Percentiles rank a stretch among this genome's conserved stretches.
phyloP scores from a whole-genome alignment of 129 eudicot species.

The Lactuca sativa region DNA sequence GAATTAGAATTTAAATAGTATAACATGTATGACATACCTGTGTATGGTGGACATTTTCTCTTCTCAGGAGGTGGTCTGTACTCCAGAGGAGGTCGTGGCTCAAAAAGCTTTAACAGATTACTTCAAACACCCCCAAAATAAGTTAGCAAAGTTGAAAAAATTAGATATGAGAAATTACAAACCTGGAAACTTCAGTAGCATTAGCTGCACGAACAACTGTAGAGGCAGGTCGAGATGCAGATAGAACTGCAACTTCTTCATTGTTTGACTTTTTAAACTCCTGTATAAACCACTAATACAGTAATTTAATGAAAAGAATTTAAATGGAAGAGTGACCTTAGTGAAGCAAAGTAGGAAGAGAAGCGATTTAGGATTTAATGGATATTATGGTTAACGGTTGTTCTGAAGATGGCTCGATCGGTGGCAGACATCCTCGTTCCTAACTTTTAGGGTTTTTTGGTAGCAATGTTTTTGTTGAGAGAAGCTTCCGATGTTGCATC shows the following conservation, averaged over 20 bases:
- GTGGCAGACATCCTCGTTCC: too few species aligned
- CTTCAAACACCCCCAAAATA: not conserved
- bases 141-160: not conserved
- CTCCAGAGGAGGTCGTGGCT: conserved; percentile 94
- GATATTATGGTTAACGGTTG: too few species aligned
- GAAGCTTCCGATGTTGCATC: too few species aligned
- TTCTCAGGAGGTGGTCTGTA: conserved; percentile 95
- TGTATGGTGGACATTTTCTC: conserved; percentile 89
- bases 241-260: conserved; percentile 82
- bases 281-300: conserved; percentile 31
- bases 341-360: too few species aligned
- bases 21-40: conserved; percentile 47
- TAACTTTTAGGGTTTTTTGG: too few species aligned
- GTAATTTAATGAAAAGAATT: too few species aligned
- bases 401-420: too few species aligned
- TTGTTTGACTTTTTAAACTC: conserved; percentile 64
- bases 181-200: conserved; percentile 82
- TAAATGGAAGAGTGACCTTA: too few species aligned
- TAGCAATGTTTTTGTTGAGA: too few species aligned
- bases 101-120: conserved; percentile 81
- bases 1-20: not conserved
- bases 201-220: conserved; percentile 93
- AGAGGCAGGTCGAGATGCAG: conserved; percentile 84
- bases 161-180: conserved; percentile 23
- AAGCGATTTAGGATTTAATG: too few species aligned